Evolutionary conservation across 1,284 basidiomycete genomes (phyloP).

Genomic region (Wolfiporia cocos): DNA sequence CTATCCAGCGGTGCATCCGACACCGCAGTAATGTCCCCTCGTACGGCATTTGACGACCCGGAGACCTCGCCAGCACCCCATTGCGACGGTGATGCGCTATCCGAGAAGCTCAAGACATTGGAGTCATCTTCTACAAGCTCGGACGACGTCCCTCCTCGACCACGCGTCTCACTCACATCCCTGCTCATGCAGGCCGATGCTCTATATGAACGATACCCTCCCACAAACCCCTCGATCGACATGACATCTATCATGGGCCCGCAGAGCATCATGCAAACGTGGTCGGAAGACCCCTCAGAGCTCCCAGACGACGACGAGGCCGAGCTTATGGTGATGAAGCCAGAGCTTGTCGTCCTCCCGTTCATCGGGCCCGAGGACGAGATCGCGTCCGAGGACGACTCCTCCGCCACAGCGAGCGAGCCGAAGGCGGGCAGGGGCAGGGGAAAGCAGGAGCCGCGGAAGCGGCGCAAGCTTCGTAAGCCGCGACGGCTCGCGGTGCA

Average conservation of each 20-base stretch:
- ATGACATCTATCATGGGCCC: slow-evolving; percentile 68
- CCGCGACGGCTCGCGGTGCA: slow-evolving; percentile 28
- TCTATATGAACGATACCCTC: slow-evolving; percentile 38
- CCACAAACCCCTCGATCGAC: slow-evolving; percentile 37
- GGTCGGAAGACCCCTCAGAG: slow-evolving; percentile 38
- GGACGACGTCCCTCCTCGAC: slow-evolving; percentile 12
- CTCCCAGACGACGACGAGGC: slow-evolving; percentile 50
- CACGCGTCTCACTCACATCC: slow-evolving; percentile 31
- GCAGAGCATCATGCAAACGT: slow-evolving; percentile 53
- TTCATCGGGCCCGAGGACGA: slow-evolving; percentile 31
- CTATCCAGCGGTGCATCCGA: not conserved
- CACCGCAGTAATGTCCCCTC: not conserved
- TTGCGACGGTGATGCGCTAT: slow-evolving; percentile 1
- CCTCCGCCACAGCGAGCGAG: not conserved
- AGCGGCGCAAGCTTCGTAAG: slow-evolving; percentile 21
- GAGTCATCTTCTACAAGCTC: slow-evolving; percentile 12
- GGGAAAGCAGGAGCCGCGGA: slow-evolving; percentile 21
- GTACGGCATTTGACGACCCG: not conserved
- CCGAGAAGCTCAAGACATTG: slow-evolving; percentile 10
- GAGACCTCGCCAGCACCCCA: not conserved
- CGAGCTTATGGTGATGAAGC: slow-evolving; percentile 52
- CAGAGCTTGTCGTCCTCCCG: slow-evolving; percentile 47
- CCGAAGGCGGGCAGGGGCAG: slow-evolving; percentile 18
- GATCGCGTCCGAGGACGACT: slow-evolving; percentile 20
- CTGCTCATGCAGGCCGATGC: slow-evolving; percentile 40